Percentiles rank a stretch among this genome's conserved stretches.
These are phyloP conservation scores for Beauveria pseudobassiana DNA, from an alignment of 2,329 filamentous ascomycete species.

Conservation along the genomic window DNA sequence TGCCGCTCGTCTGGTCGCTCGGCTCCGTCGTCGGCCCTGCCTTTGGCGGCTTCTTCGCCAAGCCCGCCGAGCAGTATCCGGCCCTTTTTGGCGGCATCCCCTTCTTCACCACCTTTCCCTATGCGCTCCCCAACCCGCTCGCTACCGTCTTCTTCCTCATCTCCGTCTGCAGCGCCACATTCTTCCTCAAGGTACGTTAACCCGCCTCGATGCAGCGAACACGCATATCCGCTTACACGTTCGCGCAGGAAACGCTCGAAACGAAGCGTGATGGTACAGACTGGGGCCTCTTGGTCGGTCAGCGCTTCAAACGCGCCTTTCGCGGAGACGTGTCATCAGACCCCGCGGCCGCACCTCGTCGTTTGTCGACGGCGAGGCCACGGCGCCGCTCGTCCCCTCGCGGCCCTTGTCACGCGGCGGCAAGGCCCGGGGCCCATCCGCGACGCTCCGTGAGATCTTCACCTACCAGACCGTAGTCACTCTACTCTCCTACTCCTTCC, in stretches of 20 bases:
- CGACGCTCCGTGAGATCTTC: slow-evolving; percentile 57
- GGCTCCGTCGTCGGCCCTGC: slow-evolving; percentile 83
- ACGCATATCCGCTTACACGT: not conserved
- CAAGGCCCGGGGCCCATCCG: slow-evolving; percentile 14
- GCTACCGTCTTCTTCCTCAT: slow-evolving; percentile 69
- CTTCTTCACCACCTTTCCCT: slow-evolving; percentile 73
- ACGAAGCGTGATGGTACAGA: slow-evolving; percentile 61
- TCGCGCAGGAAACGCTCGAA: slow-evolving; percentile 66
- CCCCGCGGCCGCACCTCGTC: slow-evolving; percentile 21
- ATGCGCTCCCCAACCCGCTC: slow-evolving; percentile 75
- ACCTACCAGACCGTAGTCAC: slow-evolving; percentile 67
- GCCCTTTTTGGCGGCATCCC: slow-evolving; percentile 56
- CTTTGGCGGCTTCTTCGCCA: slow-evolving; percentile 79
- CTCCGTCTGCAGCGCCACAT: slow-evolving; percentile 62
- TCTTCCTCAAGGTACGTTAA: slow-evolving; percentile 63
- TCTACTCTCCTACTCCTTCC: slow-evolving; percentile 67
- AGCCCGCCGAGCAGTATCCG: slow-evolving; percentile 70
- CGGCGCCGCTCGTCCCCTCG: slow-evolving; percentile 44
- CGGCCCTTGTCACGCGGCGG: slow-evolving; percentile 17
- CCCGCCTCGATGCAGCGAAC: no score
- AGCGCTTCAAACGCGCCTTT: slow-evolving; percentile 46
- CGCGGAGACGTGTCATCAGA: slow-evolving; percentile 10
- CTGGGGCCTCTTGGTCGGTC: slow-evolving; percentile 67
- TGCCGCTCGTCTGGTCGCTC: slow-evolving; percentile 85
- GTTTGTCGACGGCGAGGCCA: slow-evolving; percentile 49